These are phyloP conservation scores for Hyaloscypha finlandica DNA, from an alignment of 495 filamentous ascomycete genomes.

Conservation along the genomic window DNA sequence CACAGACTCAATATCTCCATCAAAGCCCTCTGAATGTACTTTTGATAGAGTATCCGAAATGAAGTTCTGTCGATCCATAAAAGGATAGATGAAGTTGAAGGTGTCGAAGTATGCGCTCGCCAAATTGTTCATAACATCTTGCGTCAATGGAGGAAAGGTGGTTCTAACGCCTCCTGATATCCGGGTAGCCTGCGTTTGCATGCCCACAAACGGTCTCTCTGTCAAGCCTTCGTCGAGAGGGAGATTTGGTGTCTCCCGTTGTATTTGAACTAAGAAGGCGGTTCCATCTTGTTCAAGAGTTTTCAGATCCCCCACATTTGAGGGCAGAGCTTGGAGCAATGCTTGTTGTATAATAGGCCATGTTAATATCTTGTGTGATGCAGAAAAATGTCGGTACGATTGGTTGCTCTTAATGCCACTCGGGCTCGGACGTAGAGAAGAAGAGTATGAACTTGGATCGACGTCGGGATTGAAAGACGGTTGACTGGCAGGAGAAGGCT, in stretches of 20 bases:
- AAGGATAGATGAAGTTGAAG: slow-evolving; percentile 56
- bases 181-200: slow-evolving; percentile 34
- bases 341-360: slow-evolving; percentile 58
- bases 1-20: slow-evolving; percentile 48
- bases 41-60: slow-evolving; percentile 45
- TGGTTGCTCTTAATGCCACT: slow-evolving; percentile 27
- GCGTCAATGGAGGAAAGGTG: slow-evolving; percentile 39
- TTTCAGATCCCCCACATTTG: slow-evolving; percentile 31
- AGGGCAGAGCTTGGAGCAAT: slow-evolving; percentile 33
- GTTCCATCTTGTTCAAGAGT: slow-evolving; percentile 47
- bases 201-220: slow-evolving; percentile 32
- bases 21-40: slow-evolving; percentile 51
- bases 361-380: slow-evolving; percentile 57
- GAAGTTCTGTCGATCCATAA: slow-evolving; percentile 56
- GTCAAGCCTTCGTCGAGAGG: slow-evolving; percentile 32
- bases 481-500: slow-evolving; percentile 31
- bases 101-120: slow-evolving; percentile 56
- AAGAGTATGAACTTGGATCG: slow-evolving; percentile 20
- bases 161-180: slow-evolving; percentile 22
- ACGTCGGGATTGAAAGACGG: slow-evolving; percentile 23
- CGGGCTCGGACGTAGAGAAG: slow-evolving; percentile 20
- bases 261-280: slow-evolving; percentile 45
- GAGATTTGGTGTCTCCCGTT: slow-evolving; percentile 39
- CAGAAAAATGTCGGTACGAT: slow-evolving; percentile 51
- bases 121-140: slow-evolving; percentile 51